phyloP scores from a whole-genome alignment of 2,329 filamentous ascomycete genomes.

The Fusarium secorum region DNA sequence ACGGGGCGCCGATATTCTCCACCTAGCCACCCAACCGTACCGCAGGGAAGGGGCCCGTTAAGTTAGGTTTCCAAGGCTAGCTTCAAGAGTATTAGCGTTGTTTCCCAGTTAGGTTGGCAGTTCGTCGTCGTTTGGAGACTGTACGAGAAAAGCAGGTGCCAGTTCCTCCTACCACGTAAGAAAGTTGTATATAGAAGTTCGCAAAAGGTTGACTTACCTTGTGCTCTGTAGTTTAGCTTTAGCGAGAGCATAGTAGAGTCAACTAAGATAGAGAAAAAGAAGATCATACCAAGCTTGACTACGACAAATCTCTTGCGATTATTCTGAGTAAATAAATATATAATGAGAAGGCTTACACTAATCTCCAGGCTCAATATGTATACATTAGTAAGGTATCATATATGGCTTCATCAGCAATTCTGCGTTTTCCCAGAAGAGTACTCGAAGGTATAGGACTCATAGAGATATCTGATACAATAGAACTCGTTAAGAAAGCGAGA shows the following conservation, averaged over 20 bases:
- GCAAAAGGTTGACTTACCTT: neutral
- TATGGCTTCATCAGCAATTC: neutral
- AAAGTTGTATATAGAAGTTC: neutral
- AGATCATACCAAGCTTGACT: neutral
- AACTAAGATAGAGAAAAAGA: neutral
- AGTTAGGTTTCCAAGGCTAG: conserved; percentile 1
- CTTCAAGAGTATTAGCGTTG: neutral
- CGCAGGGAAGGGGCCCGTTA: conserved; percentile 17
- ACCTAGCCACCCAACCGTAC: conserved; percentile 15
- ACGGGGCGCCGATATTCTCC: conserved; percentile 13
- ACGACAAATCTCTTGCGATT: neutral
- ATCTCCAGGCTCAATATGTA: neutral
- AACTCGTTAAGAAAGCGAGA: conserved; percentile 16
- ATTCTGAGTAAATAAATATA: neutral
- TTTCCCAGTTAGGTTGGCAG: conserved; percentile 13
- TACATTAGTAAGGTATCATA: neutral
- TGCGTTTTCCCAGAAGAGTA: neutral
- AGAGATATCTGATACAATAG: neutral
- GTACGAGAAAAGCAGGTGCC: conserved; percentile 9
- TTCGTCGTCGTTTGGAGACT: conserved; percentile 14
- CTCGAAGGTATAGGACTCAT: neutral
- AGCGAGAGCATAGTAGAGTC: neutral
- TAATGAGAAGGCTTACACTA: neutral
- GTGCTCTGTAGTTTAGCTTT: neutral
- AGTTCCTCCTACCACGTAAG: neutral